Conservation (phyloP, 73 alveolate genomes). For the Blepharisma stoltei region DNA sequence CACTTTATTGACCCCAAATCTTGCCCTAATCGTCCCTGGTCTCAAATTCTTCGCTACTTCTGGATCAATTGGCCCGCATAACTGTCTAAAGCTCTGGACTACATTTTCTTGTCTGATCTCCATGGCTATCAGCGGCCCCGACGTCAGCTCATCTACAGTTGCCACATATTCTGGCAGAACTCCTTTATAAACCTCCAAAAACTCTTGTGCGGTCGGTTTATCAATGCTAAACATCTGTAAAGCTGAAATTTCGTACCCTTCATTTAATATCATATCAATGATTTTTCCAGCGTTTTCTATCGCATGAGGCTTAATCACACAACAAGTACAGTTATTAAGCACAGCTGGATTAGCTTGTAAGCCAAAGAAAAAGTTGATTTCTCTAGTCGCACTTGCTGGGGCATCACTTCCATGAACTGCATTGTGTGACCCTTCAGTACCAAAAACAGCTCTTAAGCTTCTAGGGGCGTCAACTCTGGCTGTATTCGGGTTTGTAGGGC, state of each 20-base stretch:
- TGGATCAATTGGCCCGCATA: conserved; percentile 97
- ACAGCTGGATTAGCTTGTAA: conserved; percentile 65
- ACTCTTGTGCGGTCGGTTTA: conserved; percentile 91
- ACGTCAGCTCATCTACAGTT: conserved; percentile 83
- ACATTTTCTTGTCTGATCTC: conserved; percentile 96
- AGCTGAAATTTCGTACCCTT: conserved; percentile 97
- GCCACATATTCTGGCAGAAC: conserved; percentile 95
- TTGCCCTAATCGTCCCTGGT: conserved; percentile 95
- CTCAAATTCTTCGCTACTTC: conserved; percentile 94
- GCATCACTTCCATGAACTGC: conserved; percentile 95
- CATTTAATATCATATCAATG: conserved; percentile 82
- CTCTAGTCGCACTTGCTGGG: conserved; percentile 86
- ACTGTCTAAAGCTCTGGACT: conserved; percentile 47
- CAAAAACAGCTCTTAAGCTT: conserved; percentile 87
- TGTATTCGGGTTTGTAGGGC: conserved; percentile 86
- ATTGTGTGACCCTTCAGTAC: conserved; percentile 91
- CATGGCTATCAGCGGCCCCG: conserved; percentile 93
- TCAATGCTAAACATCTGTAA: conserved; percentile 87
- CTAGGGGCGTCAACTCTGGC: conserved; percentile 94
- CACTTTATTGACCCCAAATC: conserved; percentile 91
- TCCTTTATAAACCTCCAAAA: conserved; percentile 93
- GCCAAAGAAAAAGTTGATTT: conserved; percentile 82
- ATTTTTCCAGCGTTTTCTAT: conserved; percentile 90
- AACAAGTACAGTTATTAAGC: conserved; percentile 89
- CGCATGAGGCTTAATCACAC: conserved; percentile 93